Percentiles rank a stretch among this genome's conserved stretches.
phyloP scores from a whole-genome alignment of 352 stramenopile genomes.

The Phytophthora lateralis region DNA sequence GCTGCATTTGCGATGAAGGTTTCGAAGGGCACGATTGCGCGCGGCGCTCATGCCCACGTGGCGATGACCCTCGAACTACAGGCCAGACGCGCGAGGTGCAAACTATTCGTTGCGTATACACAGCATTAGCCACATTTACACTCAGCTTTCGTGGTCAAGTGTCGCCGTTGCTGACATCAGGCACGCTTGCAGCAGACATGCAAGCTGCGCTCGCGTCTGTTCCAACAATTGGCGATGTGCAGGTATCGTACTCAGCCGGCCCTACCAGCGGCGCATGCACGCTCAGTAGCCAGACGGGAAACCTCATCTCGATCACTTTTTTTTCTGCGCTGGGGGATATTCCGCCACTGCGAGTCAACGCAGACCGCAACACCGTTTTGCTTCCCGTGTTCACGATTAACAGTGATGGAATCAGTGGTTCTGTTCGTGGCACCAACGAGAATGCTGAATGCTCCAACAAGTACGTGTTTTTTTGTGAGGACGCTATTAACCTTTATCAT shows the following conservation, averaged over 20 bases:
- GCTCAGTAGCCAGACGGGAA: slow-evolving; percentile 33
- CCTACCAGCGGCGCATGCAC: slow-evolving; percentile 53
- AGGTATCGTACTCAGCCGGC: slow-evolving; percentile 61
- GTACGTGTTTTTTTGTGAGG: slow-evolving; percentile 37
- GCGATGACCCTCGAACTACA: slow-evolving; percentile 73
- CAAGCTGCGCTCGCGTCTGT: slow-evolving; percentile 51
- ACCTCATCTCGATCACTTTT: slow-evolving; percentile 73
- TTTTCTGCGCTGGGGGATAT: slow-evolving; percentile 60
- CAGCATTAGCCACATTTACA: slow-evolving; percentile 49
- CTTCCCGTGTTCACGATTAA: slow-evolving; percentile 60
- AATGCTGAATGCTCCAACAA: slow-evolving; percentile 80
- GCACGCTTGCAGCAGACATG: slow-evolving; percentile 38
- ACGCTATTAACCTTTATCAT: background rate
- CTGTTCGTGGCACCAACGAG: slow-evolving; percentile 66
- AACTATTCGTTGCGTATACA: slow-evolving; percentile 58
- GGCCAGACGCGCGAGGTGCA: slow-evolving; percentile 68
- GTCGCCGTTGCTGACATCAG: slow-evolving; percentile 47
- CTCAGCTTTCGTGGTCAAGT: slow-evolving; percentile 64
- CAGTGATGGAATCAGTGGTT: slow-evolving; percentile 55
- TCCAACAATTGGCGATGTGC: slow-evolving; percentile 41
- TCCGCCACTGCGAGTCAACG: slow-evolving; percentile 49
- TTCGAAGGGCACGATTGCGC: slow-evolving; percentile 88
- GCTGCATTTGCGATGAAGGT: slow-evolving; percentile 86
- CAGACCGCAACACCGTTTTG: slow-evolving; percentile 34
- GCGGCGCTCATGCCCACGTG: slow-evolving; percentile 57